Evolutionary conservation across 768 basidiomycete species (phyloP), one percentile per base, ranked within the genome.

Genomic region (Coprinopsis sp.): DNA sequence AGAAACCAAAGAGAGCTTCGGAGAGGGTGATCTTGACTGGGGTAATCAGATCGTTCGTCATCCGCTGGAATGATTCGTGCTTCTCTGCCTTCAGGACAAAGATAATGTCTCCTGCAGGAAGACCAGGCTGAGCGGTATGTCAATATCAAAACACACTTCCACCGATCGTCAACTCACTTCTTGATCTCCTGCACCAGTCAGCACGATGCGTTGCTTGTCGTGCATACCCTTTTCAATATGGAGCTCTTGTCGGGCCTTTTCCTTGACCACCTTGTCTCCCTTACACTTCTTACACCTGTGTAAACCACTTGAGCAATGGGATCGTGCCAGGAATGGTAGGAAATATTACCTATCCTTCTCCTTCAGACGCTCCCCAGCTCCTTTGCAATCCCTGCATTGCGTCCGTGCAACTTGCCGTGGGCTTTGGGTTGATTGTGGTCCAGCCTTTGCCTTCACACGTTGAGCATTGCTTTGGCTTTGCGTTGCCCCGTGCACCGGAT

Each of bases 1-100:
- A 88, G 69, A 99, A 94, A n/a, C 95, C 95, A 44, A 96, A 77
- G 8, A 98, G 77, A 3, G 93, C 90, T 66, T 99, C 95, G 8
- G 93, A 94, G 23, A 98, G 73, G 1, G 91, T 94, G 47, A 99
- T 84, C 37, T 82, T 82, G 47, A 92, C 79, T 25, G 78, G 81
- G 2, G 89, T 82, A 30, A 88, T 71, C 25, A 99, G 76, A 59
- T 94, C 87, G 49, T 81, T 80, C 43, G 87, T 87, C 10, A 84
- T 82, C 29, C 91, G 82, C 56, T 88, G 85, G 59, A 99, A 94
- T 1, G 85, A 81, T 4, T 80, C 71, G 54, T 99, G 94, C 0
- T 77, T 76, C 27, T 65, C 58, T 3, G 76, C 69, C 53, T 82
- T 77, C 34, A 99, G 70, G 14, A 82, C 74, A 60, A 99, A 94